Conservation (phyloP, 257 asterid species). For the Nemophila menziesii region DNA sequence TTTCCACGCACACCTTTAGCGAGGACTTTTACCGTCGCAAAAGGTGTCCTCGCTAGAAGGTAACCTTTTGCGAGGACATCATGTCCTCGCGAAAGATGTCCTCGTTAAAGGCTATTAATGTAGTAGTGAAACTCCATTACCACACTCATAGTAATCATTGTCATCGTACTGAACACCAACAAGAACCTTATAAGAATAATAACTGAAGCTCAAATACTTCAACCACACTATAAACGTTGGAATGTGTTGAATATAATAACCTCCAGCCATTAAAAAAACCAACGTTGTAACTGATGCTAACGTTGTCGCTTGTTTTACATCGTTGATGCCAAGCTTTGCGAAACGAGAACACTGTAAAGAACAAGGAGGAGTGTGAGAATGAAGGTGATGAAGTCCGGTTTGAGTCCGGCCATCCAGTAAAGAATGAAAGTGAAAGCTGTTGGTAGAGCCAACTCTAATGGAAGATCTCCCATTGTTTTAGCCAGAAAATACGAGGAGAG, state of each 20-base stretch:
- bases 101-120: too few species aligned
- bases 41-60: too few species aligned
- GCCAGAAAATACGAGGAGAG: constrained; percentile 90
- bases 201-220: constrained; percentile 77
- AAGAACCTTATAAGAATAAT: constrained; percentile 78
- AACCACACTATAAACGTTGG: constrained; percentile 82
- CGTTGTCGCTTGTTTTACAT: constrained; percentile 89
- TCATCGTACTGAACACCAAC: constrained; percentile 71
- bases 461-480: constrained; percentile 79
- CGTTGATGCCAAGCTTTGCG: constrained; percentile 97
- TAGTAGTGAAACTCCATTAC: constrained; percentile 44
- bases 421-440: constrained; percentile 84
- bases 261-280: constrained; percentile 91
- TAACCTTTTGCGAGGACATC: too few species aligned
- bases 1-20: too few species aligned
- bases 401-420: constrained; percentile 98
- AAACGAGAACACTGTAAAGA: constrained; percentile 81
- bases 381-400: constrained; percentile 60
- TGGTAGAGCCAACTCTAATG: constrained; percentile 87
- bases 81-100: too few species aligned
- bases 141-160: constrained; percentile 66
- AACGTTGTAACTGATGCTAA: constrained; percentile 86
- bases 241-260: constrained; percentile 78
- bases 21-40: too few species aligned
- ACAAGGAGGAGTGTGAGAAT: constrained; percentile 74